A percentile compares a stretch with the other conserved stretches of the same genome.
Evolutionary conservation across 257 asterid genomes (phyloP).

Genomic region (Fraxinus cuspidata): DNA sequence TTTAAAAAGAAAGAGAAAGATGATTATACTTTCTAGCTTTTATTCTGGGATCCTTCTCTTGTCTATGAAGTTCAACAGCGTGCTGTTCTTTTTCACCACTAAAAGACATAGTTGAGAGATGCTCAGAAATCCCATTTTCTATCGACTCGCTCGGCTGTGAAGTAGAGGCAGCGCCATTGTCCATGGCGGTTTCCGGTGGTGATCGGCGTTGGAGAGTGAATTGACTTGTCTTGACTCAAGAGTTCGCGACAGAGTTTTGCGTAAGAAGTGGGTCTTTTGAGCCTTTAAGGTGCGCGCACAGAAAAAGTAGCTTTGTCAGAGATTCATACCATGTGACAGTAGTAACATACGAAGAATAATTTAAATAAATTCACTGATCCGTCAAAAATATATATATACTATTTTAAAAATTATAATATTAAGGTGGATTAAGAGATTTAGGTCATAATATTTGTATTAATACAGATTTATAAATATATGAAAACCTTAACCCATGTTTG

Average conservation of each 20-base stretch:
- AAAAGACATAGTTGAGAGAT: slow-evolving; percentile 37
- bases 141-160: slow-evolving; percentile 9
- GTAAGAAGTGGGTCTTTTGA: slow-evolving; percentile 10
- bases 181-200: slow-evolving; percentile 35
- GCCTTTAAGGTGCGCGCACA: no score
- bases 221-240: slow-evolving; percentile 49
- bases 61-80: no score
- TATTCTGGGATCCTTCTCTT: slow-evolving; percentile 55
- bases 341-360: no score
- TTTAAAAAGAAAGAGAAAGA: neutral
- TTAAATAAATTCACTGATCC: no score
- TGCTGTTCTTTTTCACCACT: slow-evolving; percentile 34
- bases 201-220: neutral
- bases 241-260: neutral
- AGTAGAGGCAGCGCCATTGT: slow-evolving; percentile 35
- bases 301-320: slow-evolving; percentile 12
- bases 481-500: no score
- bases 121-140: slow-evolving; percentile 20
- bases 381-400: no score
- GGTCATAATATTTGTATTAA: no score
- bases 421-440: no score
- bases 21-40: slow-evolving; percentile 64
- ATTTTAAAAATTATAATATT: no score
- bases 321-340: neutral
- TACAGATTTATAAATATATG: no score